Evolutionary conservation across 2,329 filamentous ascomycete species (phyloP).

Genomic region (Chaetomium sp.): DNA sequence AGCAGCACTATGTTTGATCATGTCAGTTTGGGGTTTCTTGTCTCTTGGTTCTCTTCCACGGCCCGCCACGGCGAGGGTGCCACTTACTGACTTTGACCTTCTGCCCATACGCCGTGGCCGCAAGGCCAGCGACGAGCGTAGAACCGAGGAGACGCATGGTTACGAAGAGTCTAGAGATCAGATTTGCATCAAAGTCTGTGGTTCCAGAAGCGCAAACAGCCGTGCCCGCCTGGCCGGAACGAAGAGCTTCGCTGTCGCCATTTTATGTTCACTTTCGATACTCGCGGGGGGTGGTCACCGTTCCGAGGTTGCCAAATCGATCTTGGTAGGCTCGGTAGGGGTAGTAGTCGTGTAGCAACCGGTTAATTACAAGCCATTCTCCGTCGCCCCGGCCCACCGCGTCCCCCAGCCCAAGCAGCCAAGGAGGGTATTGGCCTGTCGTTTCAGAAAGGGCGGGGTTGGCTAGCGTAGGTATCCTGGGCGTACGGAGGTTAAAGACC

Average conservation of each 20-base stretch:
- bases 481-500: background rate
- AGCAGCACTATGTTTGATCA: constrained; percentile 42
- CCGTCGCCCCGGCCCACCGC: background rate
- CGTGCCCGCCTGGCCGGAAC: background rate
- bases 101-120: constrained; percentile 20
- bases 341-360: constrained; percentile 16
- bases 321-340: background rate
- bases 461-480: background rate
- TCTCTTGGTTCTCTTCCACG: background rate
- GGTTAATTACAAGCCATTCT: constrained; percentile 16
- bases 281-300: background rate
- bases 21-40: constrained; percentile 15
- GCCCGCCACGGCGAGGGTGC: background rate
- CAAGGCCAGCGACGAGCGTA: constrained; percentile 21
- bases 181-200: background rate
- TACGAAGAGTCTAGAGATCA: constrained; percentile 9
- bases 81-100: constrained; percentile 32
- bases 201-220: constrained; percentile 2
- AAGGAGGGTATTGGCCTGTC: background rate
- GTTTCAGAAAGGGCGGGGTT: background rate
- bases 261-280: constrained; percentile 5
- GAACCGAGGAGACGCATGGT: constrained; percentile 18
- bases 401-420: background rate
- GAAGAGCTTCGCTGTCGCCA: background rate
- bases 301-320: constrained; percentile 10